phyloP scores from a whole-genome alignment of 179 eudicot genomes.

The Sideroxylon spinosum region DNA sequence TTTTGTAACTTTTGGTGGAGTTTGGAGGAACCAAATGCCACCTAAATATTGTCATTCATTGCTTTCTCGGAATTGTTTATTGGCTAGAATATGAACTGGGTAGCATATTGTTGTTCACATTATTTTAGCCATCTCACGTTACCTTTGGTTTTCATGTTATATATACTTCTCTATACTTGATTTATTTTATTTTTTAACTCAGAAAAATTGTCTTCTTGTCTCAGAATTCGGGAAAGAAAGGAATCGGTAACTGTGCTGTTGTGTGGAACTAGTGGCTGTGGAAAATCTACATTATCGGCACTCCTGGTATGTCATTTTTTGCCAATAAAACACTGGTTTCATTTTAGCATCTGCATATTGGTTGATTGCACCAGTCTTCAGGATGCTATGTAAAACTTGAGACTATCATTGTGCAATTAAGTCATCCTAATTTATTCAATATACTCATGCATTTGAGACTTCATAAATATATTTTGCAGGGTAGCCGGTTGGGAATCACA shows the following conservation, averaged over 20 bases:
- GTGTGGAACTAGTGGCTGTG: conserved; percentile 99
- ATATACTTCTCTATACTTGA: too few species aligned
- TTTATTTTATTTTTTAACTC: not conserved
- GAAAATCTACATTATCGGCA: conserved; percentile 92
- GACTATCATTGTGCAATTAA: too few species aligned
- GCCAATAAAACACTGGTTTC: too few species aligned
- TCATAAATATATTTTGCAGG: conserved; percentile 37
- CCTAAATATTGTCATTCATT: too few species aligned
- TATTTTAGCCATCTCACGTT: not conserved
- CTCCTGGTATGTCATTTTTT: conserved; percentile 55
- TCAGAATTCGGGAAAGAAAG: conserved; percentile 88
- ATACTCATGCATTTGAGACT: not conserved
- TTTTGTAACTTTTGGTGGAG: too few species aligned
- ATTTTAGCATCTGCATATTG: too few species aligned
- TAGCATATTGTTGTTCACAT: not conserved
- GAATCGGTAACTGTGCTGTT: conserved; percentile 80
- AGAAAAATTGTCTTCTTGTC: conserved; percentile 15
- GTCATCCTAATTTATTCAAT: too few species aligned
- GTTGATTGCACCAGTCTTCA: too few species aligned
- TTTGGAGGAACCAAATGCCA: too few species aligned
- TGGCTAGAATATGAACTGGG: not conserved
- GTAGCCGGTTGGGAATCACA: conserved; percentile 86
- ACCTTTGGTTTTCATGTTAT: too few species aligned
- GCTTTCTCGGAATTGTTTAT: not conserved
- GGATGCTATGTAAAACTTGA: too few species aligned